Evolutionary conservation across 495 filamentous ascomycete species (phyloP).

Genomic region (Collariella sp.): DNA sequence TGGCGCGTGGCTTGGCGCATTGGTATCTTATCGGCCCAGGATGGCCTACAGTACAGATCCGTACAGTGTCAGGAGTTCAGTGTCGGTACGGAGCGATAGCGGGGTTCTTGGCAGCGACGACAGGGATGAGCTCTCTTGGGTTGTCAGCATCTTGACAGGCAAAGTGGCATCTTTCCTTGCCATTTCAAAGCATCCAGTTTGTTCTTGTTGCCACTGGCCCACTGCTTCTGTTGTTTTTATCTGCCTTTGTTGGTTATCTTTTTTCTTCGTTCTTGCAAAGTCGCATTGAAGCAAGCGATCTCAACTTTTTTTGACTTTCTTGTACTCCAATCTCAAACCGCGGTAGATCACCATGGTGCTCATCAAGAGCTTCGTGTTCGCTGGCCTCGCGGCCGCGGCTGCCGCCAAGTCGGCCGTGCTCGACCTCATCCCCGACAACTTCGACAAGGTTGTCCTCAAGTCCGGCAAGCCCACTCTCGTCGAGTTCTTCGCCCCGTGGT

Average conservation of each 20-base stretch:
- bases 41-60: no score
- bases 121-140: conserved; percentile 2
- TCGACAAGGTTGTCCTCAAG: conserved; percentile 79
- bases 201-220: conserved; percentile 10
- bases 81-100: neutral
- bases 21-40: conserved; percentile 13
- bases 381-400: conserved; percentile 37
- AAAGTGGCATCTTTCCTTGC: conserved; percentile 31
- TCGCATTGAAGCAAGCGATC: neutral
- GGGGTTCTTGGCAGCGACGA: neutral
- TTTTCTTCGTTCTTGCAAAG: neutral
- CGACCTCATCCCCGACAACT: conserved; percentile 81
- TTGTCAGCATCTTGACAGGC: conserved; percentile 12
- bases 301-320: neutral
- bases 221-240: neutral
- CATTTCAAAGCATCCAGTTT: conserved; percentile 26
- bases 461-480: conserved; percentile 93
- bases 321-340: neutral
- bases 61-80: neutral
- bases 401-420: conserved; percentile 58
- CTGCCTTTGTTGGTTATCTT: neutral
- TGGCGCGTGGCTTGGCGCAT: conserved; percentile 7
- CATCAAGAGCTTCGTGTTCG: conserved; percentile 46
- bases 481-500: conserved; percentile 99
- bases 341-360: conserved; percentile 36